Conservation (phyloP, 495 filamentous ascomycete genomes). For the Podospora bellae-mahoneyi region DNA sequence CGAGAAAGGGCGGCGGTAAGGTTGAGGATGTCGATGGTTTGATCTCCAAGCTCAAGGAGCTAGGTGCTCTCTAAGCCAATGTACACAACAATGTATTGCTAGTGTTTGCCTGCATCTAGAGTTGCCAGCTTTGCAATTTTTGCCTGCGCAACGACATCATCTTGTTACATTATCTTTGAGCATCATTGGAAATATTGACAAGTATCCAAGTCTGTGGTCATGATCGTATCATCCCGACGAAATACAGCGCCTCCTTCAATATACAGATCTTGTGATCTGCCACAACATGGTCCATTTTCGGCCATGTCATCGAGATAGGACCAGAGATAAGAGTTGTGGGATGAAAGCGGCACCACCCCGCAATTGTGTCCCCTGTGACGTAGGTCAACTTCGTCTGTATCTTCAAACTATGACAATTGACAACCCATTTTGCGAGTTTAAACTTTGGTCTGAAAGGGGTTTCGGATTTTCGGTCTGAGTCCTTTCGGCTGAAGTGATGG, state of each 20-base stretch:
- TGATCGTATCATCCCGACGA: not conserved
- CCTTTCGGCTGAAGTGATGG: not conserved
- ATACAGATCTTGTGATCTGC: not conserved
- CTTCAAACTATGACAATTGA: not conserved
- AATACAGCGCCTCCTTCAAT: not conserved
- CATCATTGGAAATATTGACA: too few relatives aligned
- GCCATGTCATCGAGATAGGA: not conserved
- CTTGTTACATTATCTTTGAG: not conserved
- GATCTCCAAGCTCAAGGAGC: constrained; percentile 87
- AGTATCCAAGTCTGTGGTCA: not conserved
- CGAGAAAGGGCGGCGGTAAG: constrained; percentile 90
- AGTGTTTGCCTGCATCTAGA: constrained; percentile 1
- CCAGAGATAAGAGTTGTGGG: not conserved
- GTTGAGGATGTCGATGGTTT: constrained; percentile 95
- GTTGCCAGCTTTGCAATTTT: constrained; percentile 2
- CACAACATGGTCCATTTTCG: not conserved
- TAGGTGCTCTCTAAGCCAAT: constrained; percentile 73
- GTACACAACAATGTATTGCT: not conserved
- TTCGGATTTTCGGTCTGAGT: not conserved
- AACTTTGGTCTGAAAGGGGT: not conserved
- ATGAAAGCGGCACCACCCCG: constrained; percentile 1
- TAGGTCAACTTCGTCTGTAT: not conserved
- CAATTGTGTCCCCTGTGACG: constrained; percentile 6
- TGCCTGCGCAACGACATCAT: constrained; percentile 5
- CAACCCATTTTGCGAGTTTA: not conserved